A percentile compares a stretch with the other conserved stretches of the same genome.
phyloP scores from a whole-genome alignment of 2,329 filamentous ascomycete genomes.

The Paecilomyces sp. region DNA sequence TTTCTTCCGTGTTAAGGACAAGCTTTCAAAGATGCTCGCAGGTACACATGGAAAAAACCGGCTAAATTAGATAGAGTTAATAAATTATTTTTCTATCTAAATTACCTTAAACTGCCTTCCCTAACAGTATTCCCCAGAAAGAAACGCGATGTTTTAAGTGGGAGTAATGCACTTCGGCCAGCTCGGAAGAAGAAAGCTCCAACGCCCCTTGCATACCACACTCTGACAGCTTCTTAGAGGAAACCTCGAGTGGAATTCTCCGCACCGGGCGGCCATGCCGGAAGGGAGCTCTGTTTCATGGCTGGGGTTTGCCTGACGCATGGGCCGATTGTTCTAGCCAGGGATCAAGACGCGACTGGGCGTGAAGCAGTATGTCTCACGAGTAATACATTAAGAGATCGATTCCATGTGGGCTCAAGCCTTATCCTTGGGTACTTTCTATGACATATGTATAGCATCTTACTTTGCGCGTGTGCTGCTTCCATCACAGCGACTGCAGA shows the following conservation, averaged over 20 bases:
- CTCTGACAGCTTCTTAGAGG: neutral
- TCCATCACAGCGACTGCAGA: neutral
- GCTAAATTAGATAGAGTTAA: no score
- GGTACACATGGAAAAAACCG: neutral
- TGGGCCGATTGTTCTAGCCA: neutral
- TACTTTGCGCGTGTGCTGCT: neutral
- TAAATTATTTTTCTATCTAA: neutral
- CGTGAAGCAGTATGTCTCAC: neutral
- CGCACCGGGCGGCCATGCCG: neutral
- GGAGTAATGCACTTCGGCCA: neutral
- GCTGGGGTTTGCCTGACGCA: neutral
- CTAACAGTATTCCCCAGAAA: neutral
- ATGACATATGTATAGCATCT: neutral
- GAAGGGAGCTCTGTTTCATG: neutral
- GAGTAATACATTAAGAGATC: neutral
- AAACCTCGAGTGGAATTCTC: neutral
- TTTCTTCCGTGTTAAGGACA: neutral
- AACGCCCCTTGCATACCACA: neutral
- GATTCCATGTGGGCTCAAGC: neutral
- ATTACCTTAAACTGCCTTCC: neutral
- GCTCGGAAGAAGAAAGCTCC: neutral
- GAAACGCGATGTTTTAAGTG: neutral
- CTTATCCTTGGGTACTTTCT: neutral
- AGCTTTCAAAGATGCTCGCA: neutral
- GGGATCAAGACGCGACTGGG: neutral